These are phyloP conservation scores for Carex littledalei DNA, from an alignment of 176 grass and related monocot species.

Conservation along the genomic window DNA sequence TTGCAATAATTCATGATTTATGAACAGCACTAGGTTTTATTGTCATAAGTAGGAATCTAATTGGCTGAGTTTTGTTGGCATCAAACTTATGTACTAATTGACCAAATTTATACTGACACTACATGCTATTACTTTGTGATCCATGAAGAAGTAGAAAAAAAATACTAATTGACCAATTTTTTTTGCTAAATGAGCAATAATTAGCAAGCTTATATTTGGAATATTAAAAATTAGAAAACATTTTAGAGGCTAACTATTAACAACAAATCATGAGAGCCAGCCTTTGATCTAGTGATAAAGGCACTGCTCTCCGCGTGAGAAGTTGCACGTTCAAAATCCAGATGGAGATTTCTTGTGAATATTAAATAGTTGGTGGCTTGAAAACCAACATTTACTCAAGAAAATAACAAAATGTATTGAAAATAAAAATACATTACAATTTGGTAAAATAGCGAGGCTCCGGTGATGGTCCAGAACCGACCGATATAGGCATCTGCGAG, in stretches of 20 bases:
- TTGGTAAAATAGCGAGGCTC: conserved; percentile 57
- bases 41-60: not conserved
- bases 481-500: conserved; percentile 68
- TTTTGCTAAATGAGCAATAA: not conserved
- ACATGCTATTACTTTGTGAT: not conserved
- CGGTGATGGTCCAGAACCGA: conserved; percentile 74
- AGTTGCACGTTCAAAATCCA: no score
- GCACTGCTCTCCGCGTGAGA: no score
- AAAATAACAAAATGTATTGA: not conserved
- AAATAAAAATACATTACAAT: conserved; percentile 21
- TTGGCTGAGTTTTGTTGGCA: not conserved
- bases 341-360: no score
- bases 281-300: no score
- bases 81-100: not conserved
- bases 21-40: not conserved
- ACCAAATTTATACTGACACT: not conserved
- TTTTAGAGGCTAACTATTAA: not conserved
- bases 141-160: not conserved
- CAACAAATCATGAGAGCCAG: not conserved
- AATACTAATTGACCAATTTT: not conserved
- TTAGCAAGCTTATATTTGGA: not conserved
- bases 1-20: not conserved
- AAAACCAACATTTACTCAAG: no score
- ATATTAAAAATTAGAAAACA: not conserved
- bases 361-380: no score